Evolutionary conservation across 805 yeast species (phyloP).

Genomic region (Ogataea minuta): DNA sequence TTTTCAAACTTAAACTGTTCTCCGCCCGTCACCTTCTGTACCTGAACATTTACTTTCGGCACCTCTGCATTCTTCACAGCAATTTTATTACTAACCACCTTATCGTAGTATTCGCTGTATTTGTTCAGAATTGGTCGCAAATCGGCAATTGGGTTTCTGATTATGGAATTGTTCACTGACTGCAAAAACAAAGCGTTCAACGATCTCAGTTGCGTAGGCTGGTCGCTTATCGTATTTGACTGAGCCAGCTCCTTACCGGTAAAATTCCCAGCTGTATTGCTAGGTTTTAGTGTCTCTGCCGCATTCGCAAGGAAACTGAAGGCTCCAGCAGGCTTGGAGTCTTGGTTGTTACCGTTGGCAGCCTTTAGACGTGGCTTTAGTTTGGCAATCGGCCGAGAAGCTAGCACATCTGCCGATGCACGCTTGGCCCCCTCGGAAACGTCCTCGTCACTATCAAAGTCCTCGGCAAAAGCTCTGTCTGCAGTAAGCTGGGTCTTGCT

Average conservation of each 20-base stretch:
- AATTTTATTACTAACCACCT: slow-evolving; percentile 33
- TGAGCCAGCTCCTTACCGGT: not conserved
- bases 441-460: slow-evolving; percentile 37
- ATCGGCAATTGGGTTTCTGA: slow-evolving; percentile 50
- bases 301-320: slow-evolving; percentile 13
- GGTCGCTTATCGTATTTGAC: slow-evolving; percentile 17
- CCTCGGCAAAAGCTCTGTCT: slow-evolving; percentile 39
- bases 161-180: slow-evolving; percentile 42
- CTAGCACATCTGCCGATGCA: slow-evolving; percentile 63
- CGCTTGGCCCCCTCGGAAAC: slow-evolving; percentile 32
- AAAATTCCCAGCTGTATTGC: slow-evolving; percentile 4
- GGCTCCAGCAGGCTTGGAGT: slow-evolving; percentile 12
- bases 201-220: slow-evolving; percentile 55
- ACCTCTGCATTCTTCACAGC: slow-evolving; percentile 26
- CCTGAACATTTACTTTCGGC: slow-evolving; percentile 25
- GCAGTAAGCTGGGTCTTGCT: slow-evolving; percentile 57
- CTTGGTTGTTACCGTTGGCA: slow-evolving; percentile 10
- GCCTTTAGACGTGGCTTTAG: slow-evolving; percentile 42
- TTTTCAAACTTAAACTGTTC: slow-evolving; percentile 6
- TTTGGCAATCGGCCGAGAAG: slow-evolving; percentile 66
- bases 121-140: slow-evolving; percentile 55
- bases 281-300: slow-evolving; percentile 1
- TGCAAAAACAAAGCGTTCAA: slow-evolving; percentile 59
- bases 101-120: slow-evolving; percentile 52
- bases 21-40: slow-evolving; percentile 2